A percentile compares a stretch with the other conserved stretches of the same genome.
Conservation (phyloP, 306 rosid genomes). For the Mimosa pudica region DNA sequence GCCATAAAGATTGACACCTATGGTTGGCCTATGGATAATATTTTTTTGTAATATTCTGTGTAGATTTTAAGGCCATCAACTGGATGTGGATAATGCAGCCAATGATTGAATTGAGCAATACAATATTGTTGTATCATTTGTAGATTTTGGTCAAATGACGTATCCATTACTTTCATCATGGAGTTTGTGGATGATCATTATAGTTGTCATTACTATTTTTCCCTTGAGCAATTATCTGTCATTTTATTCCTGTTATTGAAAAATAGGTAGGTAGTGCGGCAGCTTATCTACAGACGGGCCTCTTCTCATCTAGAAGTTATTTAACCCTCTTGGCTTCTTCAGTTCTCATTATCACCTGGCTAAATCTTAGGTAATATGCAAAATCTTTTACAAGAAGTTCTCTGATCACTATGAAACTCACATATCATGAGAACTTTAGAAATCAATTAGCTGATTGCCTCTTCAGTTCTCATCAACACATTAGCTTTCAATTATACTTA, state of each 20-base stretch:
- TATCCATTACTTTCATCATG: constrained; percentile 2
- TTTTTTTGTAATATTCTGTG: not conserved
- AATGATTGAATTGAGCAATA: not conserved
- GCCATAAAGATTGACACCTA: no score
- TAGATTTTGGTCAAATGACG: not conserved
- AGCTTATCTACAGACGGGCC: constrained; percentile 69
- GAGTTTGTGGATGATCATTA: not conserved
- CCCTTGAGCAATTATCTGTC: not conserved
- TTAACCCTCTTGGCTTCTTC: constrained; percentile 70
- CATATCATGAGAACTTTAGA: constrained; percentile 11
- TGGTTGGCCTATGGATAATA: not conserved
- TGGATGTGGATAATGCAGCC: not conserved
- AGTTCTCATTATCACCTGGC: constrained; percentile 84
- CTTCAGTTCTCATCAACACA: not conserved
- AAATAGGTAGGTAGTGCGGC: constrained; percentile 85
- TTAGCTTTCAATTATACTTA: not conserved
- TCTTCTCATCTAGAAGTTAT: constrained; percentile 62
- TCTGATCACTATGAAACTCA: constrained; percentile 10
- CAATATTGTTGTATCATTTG: not conserved
- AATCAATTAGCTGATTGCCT: no score
- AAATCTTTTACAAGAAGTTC: not conserved
- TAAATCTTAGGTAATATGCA: constrained; percentile 65
- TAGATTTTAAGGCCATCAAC: not conserved
- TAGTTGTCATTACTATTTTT: not conserved
- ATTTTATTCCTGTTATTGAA: constrained; percentile 13